Percentiles rank a stretch among this genome's conserved stretches.
Conservation (phyloP, 352 stramenopile genomes). For the Globisporangium splendens region DNA sequence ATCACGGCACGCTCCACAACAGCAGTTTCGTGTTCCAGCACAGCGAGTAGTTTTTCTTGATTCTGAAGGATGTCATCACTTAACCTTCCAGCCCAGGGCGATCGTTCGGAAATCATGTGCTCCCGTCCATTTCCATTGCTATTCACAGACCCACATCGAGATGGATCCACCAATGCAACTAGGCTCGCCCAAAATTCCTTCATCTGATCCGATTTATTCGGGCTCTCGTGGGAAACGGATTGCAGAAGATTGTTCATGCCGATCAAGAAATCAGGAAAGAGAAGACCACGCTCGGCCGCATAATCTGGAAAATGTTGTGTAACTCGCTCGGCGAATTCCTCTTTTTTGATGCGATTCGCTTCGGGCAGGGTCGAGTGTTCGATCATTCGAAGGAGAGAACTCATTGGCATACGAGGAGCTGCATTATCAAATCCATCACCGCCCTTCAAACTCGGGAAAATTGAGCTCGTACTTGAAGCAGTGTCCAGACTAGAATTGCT, state of each 20-base stretch:
- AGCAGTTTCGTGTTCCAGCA: constrained; percentile 74
- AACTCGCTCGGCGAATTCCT: constrained; percentile 27
- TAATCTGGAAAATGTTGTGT: constrained; percentile 34
- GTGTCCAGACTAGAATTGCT: background rate
- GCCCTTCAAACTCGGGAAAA: constrained; percentile 1
- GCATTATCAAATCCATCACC: constrained; percentile 1
- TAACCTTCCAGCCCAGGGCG: constrained; percentile 54
- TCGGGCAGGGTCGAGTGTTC: constrained; percentile 39
- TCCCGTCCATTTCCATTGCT: background rate
- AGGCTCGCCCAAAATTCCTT: constrained; percentile 58
- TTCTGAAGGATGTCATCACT: constrained; percentile 83
- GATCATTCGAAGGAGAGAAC: constrained; percentile 42
- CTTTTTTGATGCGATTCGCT: constrained; percentile 28
- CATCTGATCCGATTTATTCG: constrained; percentile 28
- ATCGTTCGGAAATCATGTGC: constrained; percentile 16
- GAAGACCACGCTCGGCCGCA: constrained; percentile 36
- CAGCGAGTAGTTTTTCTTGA: constrained; percentile 72
- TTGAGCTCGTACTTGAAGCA: background rate
- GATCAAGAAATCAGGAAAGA: constrained; percentile 56
- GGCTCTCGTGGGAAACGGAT: constrained; percentile 26
- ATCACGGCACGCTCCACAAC: constrained; percentile 76
- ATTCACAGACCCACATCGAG: constrained; percentile 4
- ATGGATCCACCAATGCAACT: constrained; percentile 24
- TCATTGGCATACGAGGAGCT: constrained; percentile 30
- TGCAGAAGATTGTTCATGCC: constrained; percentile 41